Percentiles rank a stretch among this genome's conserved stretches.
Conservation (phyloP, 768 basidiomycete genomes). For the Mycena galericulata region DNA sequence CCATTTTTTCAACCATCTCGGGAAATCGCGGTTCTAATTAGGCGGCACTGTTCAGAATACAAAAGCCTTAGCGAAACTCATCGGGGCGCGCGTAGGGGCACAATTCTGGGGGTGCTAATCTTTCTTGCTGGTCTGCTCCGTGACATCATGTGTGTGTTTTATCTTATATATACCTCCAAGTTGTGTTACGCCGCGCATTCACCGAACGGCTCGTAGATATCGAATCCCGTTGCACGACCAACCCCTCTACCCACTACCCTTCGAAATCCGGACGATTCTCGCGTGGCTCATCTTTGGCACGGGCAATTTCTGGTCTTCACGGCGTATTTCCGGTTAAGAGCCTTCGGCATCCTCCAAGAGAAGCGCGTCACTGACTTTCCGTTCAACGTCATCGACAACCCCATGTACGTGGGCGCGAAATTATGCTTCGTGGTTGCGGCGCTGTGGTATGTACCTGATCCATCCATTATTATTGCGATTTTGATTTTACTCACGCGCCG, state of each 20-base stretch:
- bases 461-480: no score
- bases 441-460: slow-evolving; percentile 5
- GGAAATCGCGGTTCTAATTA: not conserved
- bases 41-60: slow-evolving; percentile 19
- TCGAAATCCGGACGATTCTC: slow-evolving; percentile 6
- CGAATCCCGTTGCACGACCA: slow-evolving; percentile 27
- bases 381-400: slow-evolving; percentile 19
- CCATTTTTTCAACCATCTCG: not conserved
- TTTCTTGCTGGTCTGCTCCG: slow-evolving; percentile 31
- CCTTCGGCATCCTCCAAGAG: slow-evolving; percentile 25
- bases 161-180: no score
- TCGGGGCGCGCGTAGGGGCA: slow-evolving; percentile 13
- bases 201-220: not conserved
- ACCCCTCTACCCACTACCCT: slow-evolving; percentile 22
- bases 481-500: no score
- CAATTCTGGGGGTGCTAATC: slow-evolving; percentile 11
- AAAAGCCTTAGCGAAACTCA: slow-evolving; percentile 19
- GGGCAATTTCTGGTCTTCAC: slow-evolving; percentile 27
- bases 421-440: slow-evolving; percentile 30
- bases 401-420: slow-evolving; percentile 28
- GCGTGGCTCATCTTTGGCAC: slow-evolving; percentile 24
- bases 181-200: no score
- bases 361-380: slow-evolving; percentile 26
- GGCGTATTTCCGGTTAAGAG: slow-evolving; percentile 15
- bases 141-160: slow-evolving; percentile 25